Conservation (phyloP, 331 rosid genomes). For the Pyrus hybrid region DNA sequence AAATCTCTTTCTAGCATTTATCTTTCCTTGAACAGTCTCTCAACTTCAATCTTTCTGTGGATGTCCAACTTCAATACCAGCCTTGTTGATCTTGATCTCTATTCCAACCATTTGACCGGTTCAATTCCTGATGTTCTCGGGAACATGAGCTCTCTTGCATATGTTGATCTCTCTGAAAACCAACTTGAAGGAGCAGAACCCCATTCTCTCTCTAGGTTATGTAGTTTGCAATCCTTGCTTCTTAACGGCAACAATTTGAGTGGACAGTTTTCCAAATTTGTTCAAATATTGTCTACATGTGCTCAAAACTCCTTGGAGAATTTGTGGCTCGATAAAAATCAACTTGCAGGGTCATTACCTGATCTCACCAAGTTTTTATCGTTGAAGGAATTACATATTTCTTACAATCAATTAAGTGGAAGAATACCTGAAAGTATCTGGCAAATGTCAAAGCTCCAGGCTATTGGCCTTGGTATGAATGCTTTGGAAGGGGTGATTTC, state of each 20-base stretch:
- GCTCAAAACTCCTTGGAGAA: not conserved
- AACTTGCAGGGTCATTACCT: not conserved
- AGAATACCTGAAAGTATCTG: not conserved
- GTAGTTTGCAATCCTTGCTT: not conserved
- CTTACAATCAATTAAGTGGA: not conserved
- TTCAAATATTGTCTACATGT: not conserved
- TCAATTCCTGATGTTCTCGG: not conserved
- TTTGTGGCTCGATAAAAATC: not conserved
- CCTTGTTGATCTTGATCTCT: not conserved
- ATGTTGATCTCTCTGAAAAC: not conserved
- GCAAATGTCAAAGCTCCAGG: not conserved
- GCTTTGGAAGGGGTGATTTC: not conserved
- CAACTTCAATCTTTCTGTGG: not conserved
- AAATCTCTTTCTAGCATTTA: not conserved
- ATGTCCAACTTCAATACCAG: not conserved
- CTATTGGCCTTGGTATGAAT: fast-evolving
- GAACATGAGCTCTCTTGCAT: not conserved
- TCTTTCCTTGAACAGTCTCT: not conserved
- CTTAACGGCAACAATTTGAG: fast-evolving
- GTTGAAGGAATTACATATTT: not conserved
- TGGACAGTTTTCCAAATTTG: not conserved
- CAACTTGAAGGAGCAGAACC: not conserved
- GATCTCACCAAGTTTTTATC: not conserved
- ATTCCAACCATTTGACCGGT: not conserved
- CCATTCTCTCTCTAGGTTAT: not conserved